These are phyloP conservation scores for Elongisporangium undulatum DNA, from an alignment of 352 stramenopile genomes.

Conservation along the genomic window DNA sequence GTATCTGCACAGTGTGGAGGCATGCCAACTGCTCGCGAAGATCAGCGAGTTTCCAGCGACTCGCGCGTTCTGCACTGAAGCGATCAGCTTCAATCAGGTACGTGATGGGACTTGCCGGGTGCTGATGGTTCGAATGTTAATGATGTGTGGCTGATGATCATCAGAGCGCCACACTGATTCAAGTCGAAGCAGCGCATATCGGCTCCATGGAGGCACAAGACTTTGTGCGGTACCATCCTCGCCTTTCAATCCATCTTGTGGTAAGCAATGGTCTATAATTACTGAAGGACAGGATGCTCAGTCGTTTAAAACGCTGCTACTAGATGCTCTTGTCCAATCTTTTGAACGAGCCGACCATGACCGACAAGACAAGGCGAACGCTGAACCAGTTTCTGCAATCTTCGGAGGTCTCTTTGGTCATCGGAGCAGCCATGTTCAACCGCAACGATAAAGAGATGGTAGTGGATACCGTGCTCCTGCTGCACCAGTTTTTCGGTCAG, in stretches of 20 bases:
- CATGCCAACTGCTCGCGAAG: conserved; percentile 58
- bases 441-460: conserved; percentile 62
- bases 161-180: conserved; percentile 63
- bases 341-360: conserved; percentile 35
- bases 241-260: conserved; percentile 66
- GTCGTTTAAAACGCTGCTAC: neutral
- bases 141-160: neutral
- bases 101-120: neutral
- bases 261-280: conserved; percentile 19
- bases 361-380: conserved; percentile 62
- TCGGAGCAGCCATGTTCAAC: conserved; percentile 59
- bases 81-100: conserved; percentile 75
- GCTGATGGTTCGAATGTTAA: neutral
- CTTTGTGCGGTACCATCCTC: conserved; percentile 51
- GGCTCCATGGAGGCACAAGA: conserved; percentile 40
- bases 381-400: conserved; percentile 71
- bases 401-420: conserved; percentile 55
- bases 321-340: conserved; percentile 65
- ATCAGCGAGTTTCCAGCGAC: conserved; percentile 45
- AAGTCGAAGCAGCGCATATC: conserved; percentile 60
- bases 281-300: neutral
- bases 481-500: conserved; percentile 41
- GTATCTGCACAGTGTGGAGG: conserved; percentile 59
- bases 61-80: conserved; percentile 43
- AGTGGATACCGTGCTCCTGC: conserved; percentile 52